phyloP scores from a whole-genome alignment of 768 basidiomycete species.

The Crepidotus variabilis region DNA sequence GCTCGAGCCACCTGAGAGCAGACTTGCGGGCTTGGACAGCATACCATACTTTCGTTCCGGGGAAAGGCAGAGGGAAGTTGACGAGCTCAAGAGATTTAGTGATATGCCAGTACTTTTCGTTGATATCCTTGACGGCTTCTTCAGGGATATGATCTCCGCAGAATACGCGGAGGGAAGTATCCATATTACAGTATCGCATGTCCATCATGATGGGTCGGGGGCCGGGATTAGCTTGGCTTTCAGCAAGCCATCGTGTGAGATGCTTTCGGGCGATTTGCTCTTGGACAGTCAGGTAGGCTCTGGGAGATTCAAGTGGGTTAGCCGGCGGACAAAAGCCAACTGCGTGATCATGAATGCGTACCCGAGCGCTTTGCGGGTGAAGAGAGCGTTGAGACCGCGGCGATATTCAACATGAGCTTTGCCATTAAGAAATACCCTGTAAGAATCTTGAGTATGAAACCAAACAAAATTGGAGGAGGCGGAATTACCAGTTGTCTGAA shows the following conservation, averaged over 20 bases:
- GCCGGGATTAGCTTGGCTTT: conserved; percentile 43
- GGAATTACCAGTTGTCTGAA: conserved; percentile 78
- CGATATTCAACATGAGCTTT: conserved; percentile 94
- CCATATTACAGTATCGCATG: conserved; percentile 95
- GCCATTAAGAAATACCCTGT: conserved; percentile 95
- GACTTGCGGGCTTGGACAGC: conserved; percentile 89
- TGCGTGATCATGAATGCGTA: conserved; percentile 30
- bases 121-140: conserved; percentile 73
- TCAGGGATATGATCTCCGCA: conserved; percentile 89
- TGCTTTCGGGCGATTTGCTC: conserved; percentile 79
- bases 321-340: conserved; percentile 4
- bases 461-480: background rate
- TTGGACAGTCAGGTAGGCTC: conserved; percentile 82
- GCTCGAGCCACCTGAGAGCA: conserved; percentile 74
- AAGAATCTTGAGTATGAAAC: conserved; percentile 3
- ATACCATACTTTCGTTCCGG: conserved; percentile 94
- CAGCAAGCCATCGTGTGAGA: conserved; percentile 68
- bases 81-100: conserved; percentile 95
- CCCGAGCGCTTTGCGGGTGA: conserved; percentile 93
- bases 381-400: conserved; percentile 83
- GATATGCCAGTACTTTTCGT: conserved; percentile 94
- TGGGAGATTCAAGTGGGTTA: conserved; percentile 22
- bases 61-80: conserved; percentile 94
- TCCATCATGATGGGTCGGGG: conserved; percentile 77
- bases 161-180: conserved; percentile 93